Evolutionary conservation across 2,329 filamentous ascomycete genomes (phyloP), one percentile per base, ranked within the genome.

Genomic region (Calonectria multiphialidica): DNA sequence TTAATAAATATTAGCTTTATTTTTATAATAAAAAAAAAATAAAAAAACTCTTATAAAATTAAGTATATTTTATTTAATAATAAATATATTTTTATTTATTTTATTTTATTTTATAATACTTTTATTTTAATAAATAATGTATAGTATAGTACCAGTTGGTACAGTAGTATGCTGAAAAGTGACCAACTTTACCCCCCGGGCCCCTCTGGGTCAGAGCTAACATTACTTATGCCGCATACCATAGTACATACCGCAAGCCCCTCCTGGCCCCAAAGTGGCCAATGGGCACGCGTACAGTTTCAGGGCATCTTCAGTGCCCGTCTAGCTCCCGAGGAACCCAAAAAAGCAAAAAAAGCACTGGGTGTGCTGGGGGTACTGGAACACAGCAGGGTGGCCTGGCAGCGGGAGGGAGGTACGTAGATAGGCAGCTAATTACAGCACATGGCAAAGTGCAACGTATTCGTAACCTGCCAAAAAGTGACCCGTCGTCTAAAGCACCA

Each of bases 281-380:
- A 79, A 79, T 79, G 28, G 68, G 37, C 71, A 73, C 55, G 61
- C 70, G 67, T 71, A 35, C 47, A 69, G 66, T 64, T 62, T 53
- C 55, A 70, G 72, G 70, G 35, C 40, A 67, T 21, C 50, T 37
- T 30, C 35, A 59, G 53, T 33, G 25, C 53, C 35, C 9, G 23
- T 59, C 21, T 37, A 42, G 47, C 21, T 44, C 61, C 71, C 70
- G 72, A 79, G 75, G 70, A 50, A 28, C 35, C 28, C 1, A 30
- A 30, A 63, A 33, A 21, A 44, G 59, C 61, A 59, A 59, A 55
- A 64, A 45, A 21, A 9, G 40, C 57, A 44, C 57, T 42, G 25
- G n/a, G 23, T 28, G 47, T 40, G 53, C 18, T 37, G 35, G 53
- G 53, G 53, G 53, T 25, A 25, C 35, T n/a, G 35, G 53, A 59